Evolutionary conservation across 2,329 filamentous ascomycete genomes (phyloP), one percentile per base, ranked within the genome.

Genomic region (Nemania sp.): DNA sequence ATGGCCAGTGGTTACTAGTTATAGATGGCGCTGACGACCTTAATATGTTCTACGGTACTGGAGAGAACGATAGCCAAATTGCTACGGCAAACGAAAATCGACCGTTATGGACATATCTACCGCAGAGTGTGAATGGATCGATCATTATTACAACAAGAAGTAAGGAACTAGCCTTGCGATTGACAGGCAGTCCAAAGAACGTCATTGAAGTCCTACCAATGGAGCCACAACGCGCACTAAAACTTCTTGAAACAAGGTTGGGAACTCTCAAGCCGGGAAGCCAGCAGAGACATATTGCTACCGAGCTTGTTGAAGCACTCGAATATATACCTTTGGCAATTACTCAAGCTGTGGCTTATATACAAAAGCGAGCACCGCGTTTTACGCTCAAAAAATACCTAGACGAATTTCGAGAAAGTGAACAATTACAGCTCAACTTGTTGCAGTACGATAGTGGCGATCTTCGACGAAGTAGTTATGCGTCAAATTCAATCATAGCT

Each of bases 321-420:
- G 78, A 77, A 32, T 71, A 54, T 45, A 73, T 80, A 56, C 78
- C 79, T 3, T 71, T 81, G 0, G 78, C 78, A 26, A 79, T 81
- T 56, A 76, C 70, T 29, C 78, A 81, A 62, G 79, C 79, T 1
- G 75, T 76, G 6, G 75, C 77, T 7, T 80, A 79, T 62, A 80
- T 81, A 43, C 61, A 74, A 29, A 45, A 51, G 52, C 70, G 73
- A 47, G 62, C 57, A 10, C 77, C 76, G 1, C 73, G 73, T 26
- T 75, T 70, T 49, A 80, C 78, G 0, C 68, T 81, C 0, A 45
- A 70, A 18, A 69, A 75, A n/a, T 87, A 86, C 61, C 64, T 85
- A 2, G 60, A 75, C 3, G 66, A 79, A 1, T 80, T 84, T 64
- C 72, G 70, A 3, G 68, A 77, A 52, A 79, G 75, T 69, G 76